phyloP scores from a whole-genome alignment of 202 grass and related monocot genomes.

The Setaria viridis region DNA sequence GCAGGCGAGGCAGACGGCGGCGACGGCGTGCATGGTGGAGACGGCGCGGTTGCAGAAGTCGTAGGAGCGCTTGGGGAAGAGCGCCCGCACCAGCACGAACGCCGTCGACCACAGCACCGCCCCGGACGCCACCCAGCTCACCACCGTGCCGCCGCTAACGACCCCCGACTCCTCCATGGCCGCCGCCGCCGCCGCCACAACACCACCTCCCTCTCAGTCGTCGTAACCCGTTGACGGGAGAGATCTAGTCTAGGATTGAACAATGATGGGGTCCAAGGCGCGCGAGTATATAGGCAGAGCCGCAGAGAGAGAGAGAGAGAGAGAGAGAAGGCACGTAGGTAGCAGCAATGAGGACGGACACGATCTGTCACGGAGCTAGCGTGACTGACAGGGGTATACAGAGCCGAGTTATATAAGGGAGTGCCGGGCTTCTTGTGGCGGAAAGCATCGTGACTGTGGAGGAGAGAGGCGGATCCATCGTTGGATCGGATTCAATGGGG shows the following conservation, averaged over 20 bases:
- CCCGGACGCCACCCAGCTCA: conserved; percentile 67
- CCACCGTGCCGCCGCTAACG: conserved; percentile 37
- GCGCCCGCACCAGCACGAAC: conserved; percentile 56
- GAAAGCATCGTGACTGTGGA: background rate
- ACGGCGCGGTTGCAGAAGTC: conserved; percentile 95
- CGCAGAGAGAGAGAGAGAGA: background rate
- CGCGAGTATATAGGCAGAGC: conserved; percentile 21
- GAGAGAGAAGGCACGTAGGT: background rate
- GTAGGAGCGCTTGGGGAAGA: conserved; percentile 63
- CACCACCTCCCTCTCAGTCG: too few species aligned
- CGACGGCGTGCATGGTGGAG: conserved; percentile 66
- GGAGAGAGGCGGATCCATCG: background rate
- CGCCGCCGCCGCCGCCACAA: background rate
- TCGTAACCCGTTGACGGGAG: background rate
- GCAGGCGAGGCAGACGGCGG: conserved; percentile 69
- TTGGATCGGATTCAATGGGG: conserved; percentile 32
- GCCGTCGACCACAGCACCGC: conserved; percentile 68
- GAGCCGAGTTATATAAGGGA: background rate
- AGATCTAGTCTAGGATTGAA: background rate
- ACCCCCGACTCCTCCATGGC: background rate
- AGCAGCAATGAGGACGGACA: background rate
- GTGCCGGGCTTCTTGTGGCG: background rate
- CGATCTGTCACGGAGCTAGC: conserved; percentile 30
- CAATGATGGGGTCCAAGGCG: background rate
- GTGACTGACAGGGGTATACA: conserved; percentile 32